Evolutionary conservation across 179 eudicot genomes (phyloP).

Genomic region (Camellia oleifera): DNA sequence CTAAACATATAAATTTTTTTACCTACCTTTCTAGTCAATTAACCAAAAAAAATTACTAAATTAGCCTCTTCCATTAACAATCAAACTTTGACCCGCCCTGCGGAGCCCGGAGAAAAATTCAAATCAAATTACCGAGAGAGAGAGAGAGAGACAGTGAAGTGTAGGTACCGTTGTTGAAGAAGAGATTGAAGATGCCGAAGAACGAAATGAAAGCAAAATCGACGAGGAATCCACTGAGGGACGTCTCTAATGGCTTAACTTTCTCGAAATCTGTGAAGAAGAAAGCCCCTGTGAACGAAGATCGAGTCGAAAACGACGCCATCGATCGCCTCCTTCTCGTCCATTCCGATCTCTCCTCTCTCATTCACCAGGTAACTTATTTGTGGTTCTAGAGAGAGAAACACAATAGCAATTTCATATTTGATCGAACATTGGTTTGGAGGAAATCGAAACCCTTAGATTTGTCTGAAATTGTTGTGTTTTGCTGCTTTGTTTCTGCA

Average conservation of each 20-base stretch:
- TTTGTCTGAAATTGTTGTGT: background rate
- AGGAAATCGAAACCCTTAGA: slow-evolving; percentile 7
- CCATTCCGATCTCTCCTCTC: slow-evolving; percentile 63
- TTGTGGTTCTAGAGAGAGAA: background rate
- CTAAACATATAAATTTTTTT: no score
- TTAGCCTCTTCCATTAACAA: background rate
- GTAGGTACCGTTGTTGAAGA: background rate
- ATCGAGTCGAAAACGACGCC: slow-evolving; percentile 25
- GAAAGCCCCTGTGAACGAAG: slow-evolving; percentile 13
- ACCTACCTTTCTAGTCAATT: no score
- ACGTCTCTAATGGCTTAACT: slow-evolving; percentile 45
- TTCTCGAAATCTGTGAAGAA: slow-evolving; percentile 21
- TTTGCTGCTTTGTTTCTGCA: background rate
- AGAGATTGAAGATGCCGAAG: slow-evolving; percentile 26
- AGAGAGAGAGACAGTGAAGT: background rate
- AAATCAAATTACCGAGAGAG: background rate
- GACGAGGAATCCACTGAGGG: slow-evolving; percentile 58
- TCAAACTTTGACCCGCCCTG: background rate
- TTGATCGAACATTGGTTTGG: background rate
- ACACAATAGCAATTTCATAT: background rate
- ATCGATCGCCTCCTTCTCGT: slow-evolving; percentile 70
- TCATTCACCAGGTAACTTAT: slow-evolving; percentile 55
- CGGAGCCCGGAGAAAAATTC: background rate
- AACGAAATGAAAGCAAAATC: slow-evolving; percentile 42
- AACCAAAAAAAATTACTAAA: no score